Percentiles rank a stretch among this genome's conserved stretches.
These are phyloP conservation scores for Fusarium bactridioides DNA, from an alignment of 2,329 filamentous ascomycete species.

Conservation along the genomic window DNA sequence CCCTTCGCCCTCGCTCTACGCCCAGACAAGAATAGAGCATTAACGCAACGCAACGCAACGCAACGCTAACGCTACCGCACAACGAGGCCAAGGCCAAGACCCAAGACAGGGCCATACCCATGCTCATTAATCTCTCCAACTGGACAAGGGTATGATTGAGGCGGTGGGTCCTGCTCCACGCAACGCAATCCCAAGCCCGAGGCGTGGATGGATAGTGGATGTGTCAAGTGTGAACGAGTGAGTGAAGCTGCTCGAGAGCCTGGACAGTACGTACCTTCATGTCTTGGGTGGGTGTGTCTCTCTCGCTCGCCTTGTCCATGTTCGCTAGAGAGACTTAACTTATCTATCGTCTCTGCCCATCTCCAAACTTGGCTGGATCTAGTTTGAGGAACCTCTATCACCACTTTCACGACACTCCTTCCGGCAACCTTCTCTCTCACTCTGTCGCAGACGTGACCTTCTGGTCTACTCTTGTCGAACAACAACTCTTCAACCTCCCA, in stretches of 20 bases:
- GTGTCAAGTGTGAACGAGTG: background rate
- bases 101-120: slow-evolving; percentile 42
- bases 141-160: slow-evolving; percentile 42
- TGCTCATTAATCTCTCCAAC: slow-evolving; percentile 48
- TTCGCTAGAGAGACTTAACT: slow-evolving; percentile 32
- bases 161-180: slow-evolving; percentile 43
- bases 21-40: slow-evolving; percentile 54
- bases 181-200: slow-evolving; percentile 50
- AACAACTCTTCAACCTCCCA: slow-evolving; percentile 11
- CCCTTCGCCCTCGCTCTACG: slow-evolving; percentile 22
- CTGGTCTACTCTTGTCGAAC: slow-evolving; percentile 38
- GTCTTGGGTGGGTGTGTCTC: slow-evolving; percentile 21
- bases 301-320: slow-evolving; percentile 39
- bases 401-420: slow-evolving; percentile 51
- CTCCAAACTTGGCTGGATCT: slow-evolving; percentile 31
- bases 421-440: slow-evolving; percentile 38
- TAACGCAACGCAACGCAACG: slow-evolving; percentile 18
- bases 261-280: slow-evolving; percentile 34
- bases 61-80: slow-evolving; percentile 33
- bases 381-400: slow-evolving; percentile 40
- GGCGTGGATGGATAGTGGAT: slow-evolving; percentile 30
- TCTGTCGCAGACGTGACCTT: slow-evolving; percentile 40
- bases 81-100: slow-evolving; percentile 44
- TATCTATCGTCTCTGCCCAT: slow-evolving; percentile 39
- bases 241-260: background rate